Evolutionary conservation across 805 yeast species (phyloP), one percentile per base, ranked within the genome.

Genomic region (Helenozyma baotianmanensis): DNA sequence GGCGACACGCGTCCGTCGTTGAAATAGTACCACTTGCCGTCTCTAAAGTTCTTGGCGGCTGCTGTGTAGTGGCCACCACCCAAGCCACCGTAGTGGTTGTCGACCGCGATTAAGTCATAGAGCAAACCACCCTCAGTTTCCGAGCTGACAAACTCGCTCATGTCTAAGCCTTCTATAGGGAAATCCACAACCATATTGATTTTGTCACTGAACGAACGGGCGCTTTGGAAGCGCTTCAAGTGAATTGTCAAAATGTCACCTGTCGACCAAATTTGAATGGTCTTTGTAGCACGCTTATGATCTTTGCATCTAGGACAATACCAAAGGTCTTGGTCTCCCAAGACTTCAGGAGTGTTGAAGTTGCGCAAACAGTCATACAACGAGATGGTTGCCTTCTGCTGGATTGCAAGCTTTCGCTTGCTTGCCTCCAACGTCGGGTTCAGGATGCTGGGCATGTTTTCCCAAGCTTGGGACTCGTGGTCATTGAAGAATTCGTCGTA

Each of bases 1-100:
- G 64, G 64, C 0, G 76, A 58, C 1, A 88, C 96, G 21, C 82
- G 60, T 2, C 95, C 78, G 54, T 90, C 98, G 53, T 90, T 89
- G 55, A 72, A 90, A 53, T 88, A 83, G 53, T 88, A 87, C 97
- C 97, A 92, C 37, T 76, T 68, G 14, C 63, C 63, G 50, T 85
- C 94, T 26, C 76, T 68, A 55, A 77, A 80, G 51, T 89, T 89
- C 54, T 81, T 82, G 1, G 76, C 96, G 50, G 78, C 82, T 0
- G 97, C 84, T 1, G 98, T 92, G 58, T 92, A 90, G 63, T 92
- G 97, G 2, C 98, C 97, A 4, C 97, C 97, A 1, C 97, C 97
- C 13, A 90, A 65, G 1, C 97, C 96, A 31, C 97, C 98, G 54
- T 72, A 88, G 53, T 92, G 98, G 54, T 90, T 92, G 54, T 89